A percentile compares a stretch with the other conserved stretches of the same genome.
Conservation (phyloP, 768 basidiomycete genomes). For the Rhodotorula graminis region DNA sequence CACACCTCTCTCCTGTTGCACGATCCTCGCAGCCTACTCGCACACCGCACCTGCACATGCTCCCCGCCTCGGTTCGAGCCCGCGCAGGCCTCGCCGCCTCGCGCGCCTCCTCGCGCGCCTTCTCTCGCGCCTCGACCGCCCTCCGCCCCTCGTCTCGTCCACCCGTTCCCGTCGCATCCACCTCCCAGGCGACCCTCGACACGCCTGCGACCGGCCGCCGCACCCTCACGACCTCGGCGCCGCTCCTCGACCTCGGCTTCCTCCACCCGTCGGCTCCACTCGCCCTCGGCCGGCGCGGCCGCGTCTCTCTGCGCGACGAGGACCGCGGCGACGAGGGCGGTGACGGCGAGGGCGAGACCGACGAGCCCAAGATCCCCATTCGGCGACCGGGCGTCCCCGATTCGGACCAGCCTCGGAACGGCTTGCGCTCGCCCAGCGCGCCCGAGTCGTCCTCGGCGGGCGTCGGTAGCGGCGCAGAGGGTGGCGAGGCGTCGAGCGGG, state of each 20-base stretch:
- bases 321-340: constrained; percentile 3
- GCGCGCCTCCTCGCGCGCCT: not conserved
- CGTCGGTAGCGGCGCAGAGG: not conserved
- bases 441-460: not conserved
- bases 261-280: not conserved
- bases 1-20: too few species aligned
- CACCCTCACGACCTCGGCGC: not conserved
- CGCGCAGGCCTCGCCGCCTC: not conserved
- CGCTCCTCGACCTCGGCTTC: not conserved
- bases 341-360: not conserved
- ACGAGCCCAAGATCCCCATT: not conserved
- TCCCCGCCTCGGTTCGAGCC: not conserved
- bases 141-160: not conserved
- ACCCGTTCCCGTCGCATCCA: not conserved
- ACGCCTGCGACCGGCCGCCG: not conserved
- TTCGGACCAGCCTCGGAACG: not conserved
- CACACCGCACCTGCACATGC: not conserved
- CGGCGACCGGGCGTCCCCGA: constrained; percentile 2
- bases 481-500: not conserved
- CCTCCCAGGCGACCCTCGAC: not conserved
- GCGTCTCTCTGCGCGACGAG: not conserved
- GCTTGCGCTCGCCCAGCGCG: not conserved
- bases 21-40: too few species aligned
- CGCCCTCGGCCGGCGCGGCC: not conserved
- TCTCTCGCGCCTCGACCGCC: not conserved